Conservation (phyloP, 129 eudicot species). For the Lactuca saligna region DNA sequence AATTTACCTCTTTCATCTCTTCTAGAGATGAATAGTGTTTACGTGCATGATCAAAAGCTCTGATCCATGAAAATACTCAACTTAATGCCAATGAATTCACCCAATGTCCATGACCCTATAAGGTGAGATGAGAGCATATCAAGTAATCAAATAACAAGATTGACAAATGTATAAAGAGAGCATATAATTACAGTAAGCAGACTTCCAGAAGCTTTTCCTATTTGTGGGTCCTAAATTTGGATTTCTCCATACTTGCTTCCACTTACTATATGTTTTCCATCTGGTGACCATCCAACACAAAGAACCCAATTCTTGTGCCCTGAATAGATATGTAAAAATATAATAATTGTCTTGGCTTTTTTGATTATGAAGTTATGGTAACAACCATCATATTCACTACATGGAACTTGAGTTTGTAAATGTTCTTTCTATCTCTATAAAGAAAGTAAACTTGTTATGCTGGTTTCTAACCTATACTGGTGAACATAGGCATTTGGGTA, state of each 20-base stretch:
- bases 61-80: slow-evolving; percentile 13
- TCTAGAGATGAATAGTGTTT: slow-evolving; percentile 78
- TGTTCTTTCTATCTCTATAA: no score
- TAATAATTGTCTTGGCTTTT: no score
- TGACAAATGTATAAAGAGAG: slow-evolving; percentile 8
- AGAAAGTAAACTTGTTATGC: no score
- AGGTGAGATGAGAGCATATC: no score
- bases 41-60: slow-evolving; percentile 86
- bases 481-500: no score
- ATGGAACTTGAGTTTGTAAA: no score
- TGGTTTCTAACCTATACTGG: no score
- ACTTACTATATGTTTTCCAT: slow-evolving; percentile 47
- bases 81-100: no score
- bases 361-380: no score
- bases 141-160: no score
- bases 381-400: no score
- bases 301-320: slow-evolving; percentile 99
- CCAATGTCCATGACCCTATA: slow-evolving; percentile 62
- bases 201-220: slow-evolving; percentile 73
- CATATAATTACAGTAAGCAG: slow-evolving; percentile 49
- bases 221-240: slow-evolving; percentile 78
- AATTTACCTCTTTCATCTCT: slow-evolving; percentile 74
- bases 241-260: slow-evolving; percentile 72
- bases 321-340: slow-evolving; percentile 14
- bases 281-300: slow-evolving; percentile 95